phyloP scores from a whole-genome alignment of 1,284 basidiomycete genomes.

The Puccinia horiana region DNA sequence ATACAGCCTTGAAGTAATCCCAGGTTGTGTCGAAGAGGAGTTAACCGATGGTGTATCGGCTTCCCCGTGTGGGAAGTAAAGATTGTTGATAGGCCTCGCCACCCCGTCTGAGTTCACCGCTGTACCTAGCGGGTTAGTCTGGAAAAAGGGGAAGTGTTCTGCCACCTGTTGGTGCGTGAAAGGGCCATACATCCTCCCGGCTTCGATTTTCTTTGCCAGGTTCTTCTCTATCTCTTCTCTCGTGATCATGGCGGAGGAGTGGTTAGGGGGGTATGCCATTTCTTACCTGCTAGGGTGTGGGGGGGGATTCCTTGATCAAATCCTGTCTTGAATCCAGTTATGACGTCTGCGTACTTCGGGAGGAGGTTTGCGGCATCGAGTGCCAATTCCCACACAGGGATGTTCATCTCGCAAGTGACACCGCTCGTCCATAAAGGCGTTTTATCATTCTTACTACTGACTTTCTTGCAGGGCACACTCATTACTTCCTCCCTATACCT shows the following conservation, averaged over 20 bases:
- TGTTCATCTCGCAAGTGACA: too few relatives aligned
- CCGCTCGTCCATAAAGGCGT: too few relatives aligned
- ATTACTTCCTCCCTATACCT: too few relatives aligned
- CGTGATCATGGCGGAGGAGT: neutral
- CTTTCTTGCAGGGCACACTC: too few relatives aligned
- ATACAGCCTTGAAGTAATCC: neutral
- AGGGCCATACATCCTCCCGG: slow-evolving; percentile 9
- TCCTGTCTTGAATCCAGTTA: neutral
- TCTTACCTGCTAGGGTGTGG: neutral
- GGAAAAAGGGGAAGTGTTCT: neutral
- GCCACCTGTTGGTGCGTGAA: neutral
- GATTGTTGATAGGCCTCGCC: neutral
- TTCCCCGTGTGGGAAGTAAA: too few relatives aligned
- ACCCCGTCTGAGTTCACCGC: neutral
- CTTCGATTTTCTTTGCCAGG: neutral
- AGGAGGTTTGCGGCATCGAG: too few relatives aligned
- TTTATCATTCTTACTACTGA: too few relatives aligned
- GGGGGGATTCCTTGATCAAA: slow-evolving; percentile 8
- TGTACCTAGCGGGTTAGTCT: neutral
- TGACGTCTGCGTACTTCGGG: neutral
- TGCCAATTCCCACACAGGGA: too few relatives aligned
- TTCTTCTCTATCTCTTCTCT: neutral
- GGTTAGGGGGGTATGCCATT: too few relatives aligned
- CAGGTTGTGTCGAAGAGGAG: neutral
- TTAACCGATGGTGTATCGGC: too few relatives aligned